These are phyloP conservation scores for Calonectria hongkongensis DNA, from an alignment of 2,329 filamentous ascomycete genomes.

Conservation along the genomic window DNA sequence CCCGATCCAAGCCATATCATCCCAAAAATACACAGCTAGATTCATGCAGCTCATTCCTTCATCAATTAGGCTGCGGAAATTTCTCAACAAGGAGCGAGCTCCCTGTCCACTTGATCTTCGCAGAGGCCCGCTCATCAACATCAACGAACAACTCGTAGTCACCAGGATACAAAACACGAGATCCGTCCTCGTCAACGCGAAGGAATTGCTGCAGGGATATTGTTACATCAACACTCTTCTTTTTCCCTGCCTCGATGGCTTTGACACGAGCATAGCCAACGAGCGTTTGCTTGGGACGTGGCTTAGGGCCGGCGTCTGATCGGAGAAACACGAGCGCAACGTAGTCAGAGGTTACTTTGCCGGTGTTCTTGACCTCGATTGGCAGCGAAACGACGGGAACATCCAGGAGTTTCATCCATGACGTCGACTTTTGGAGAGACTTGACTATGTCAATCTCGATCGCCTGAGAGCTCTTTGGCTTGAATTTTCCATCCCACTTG, in stretches of 20 bases:
- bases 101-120: slow-evolving; percentile 1
- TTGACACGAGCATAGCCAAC: slow-evolving; percentile 10
- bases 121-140: not conserved
- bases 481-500: slow-evolving; percentile 7
- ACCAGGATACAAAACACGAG: slow-evolving; percentile 8
- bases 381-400: not conserved
- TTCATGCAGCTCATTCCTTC: not conserved
- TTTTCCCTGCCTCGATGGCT: not conserved
- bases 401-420: slow-evolving; percentile 4
- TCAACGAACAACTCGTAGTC: slow-evolving; percentile 12
- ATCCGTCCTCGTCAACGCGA: slow-evolving; percentile 7
- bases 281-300: not conserved
- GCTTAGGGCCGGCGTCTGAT: not conserved
- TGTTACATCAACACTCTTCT: not conserved
- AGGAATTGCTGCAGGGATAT: slow-evolving; percentile 5
- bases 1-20: not conserved
- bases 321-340: slow-evolving; percentile 7
- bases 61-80: slow-evolving; percentile 6
- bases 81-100: not conserved
- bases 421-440: not conserved
- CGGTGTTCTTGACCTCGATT: not conserved
- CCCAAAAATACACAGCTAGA: not conserved
- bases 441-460: slow-evolving; percentile 2
- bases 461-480: not conserved
- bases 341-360: not conserved